Base-by-base conservation (phyloP, 2,329 filamentous ascomycete species). In the Scytalidium sp. region DNA sequence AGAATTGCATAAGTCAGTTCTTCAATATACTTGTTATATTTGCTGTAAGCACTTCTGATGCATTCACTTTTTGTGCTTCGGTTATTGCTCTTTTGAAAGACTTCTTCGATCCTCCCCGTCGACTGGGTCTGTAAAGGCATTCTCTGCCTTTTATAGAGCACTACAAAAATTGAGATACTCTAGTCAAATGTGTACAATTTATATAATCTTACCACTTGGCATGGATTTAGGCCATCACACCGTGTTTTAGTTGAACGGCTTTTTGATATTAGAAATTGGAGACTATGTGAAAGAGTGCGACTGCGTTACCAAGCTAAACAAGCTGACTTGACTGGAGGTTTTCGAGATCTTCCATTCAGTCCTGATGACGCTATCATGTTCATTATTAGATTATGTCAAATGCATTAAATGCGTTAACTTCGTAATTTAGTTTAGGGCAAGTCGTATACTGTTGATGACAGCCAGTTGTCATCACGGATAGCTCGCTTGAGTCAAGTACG, bases 71-170 rank as follows among this genome's bases (percentile, higher is more conserved):
- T 29, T 29, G 25, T 7, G 25, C 25, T 29, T 7, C 7, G 13
- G 25, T 7, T 8, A 8, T 29, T 13, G 8, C 8, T 13, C 25
- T 29, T 13, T 29, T 29, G 8, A 13, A 29, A 29, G 8, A 8
- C 25, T 29, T 29, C 25, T 8, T 53, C 17, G 61, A 53, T 23
- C 63, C 63, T n/a, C 62, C 63, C 15, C 63, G 55, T 46, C 55
- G 60, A 39, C 63, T 64, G 39, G 57, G 55, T 2, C 57, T 57
- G 44, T 65, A 64, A 11, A 55, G 47, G 27, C 64, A 67, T 25
- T 52, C 46, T 21, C 57, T 62, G 15, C 56, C 57, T 53, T 60
- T 64, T 10, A 52, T 57, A 19, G 56, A 42, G 43, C 64, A 67
- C 54, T 65, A 36, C 39, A 29, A 29, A 13, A 29, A 13, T 29